Evolutionary conservation across 768 basidiomycete species (phyloP).

Genomic region (Serendipita vermifera): DNA sequence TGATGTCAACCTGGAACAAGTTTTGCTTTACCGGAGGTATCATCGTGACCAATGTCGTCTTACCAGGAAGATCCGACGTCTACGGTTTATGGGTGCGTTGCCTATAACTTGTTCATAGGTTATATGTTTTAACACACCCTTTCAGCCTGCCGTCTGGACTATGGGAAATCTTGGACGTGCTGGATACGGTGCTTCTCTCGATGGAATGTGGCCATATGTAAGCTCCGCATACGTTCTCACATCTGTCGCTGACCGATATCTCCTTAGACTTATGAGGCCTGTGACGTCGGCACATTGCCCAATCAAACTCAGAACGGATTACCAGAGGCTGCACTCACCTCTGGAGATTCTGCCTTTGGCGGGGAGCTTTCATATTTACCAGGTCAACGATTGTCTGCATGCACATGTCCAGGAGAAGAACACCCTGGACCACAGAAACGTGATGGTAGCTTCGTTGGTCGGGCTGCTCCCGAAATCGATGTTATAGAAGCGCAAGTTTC

Average conservation of each 20-base stretch:
- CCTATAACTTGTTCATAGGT: not conserved
- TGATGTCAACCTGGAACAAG: slow-evolving; percentile 68
- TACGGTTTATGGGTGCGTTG: slow-evolving; percentile 10
- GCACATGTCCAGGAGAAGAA: slow-evolving; percentile 73
- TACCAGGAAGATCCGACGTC: slow-evolving; percentile 56
- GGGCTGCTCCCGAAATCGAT: slow-evolving; percentile 83
- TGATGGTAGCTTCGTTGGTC: slow-evolving; percentile 70
- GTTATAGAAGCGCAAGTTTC: slow-evolving; percentile 68
- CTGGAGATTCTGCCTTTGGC: slow-evolving; percentile 43
- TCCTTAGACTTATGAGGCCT: slow-evolving; percentile 74
- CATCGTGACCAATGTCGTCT: slow-evolving; percentile 49
- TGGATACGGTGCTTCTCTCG: slow-evolving; percentile 75
- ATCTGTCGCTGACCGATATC: slow-evolving; percentile 24
- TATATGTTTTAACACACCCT: slow-evolving; percentile 57
- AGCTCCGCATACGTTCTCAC: slow-evolving; percentile 9
- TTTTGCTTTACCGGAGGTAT: slow-evolving; percentile 89
- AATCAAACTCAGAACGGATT: slow-evolving; percentile 67
- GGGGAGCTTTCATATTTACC: slow-evolving; percentile 66
- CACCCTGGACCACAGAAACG: slow-evolving; percentile 75
- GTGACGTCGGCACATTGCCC: slow-evolving; percentile 80
- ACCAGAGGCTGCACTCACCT: slow-evolving; percentile 46
- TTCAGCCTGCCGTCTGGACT: slow-evolving; percentile 45
- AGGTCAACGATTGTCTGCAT: slow-evolving; percentile 76
- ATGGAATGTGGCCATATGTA: slow-evolving; percentile 43
- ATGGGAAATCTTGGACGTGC: slow-evolving; percentile 75